Evolutionary conservation across 352 stramenopile species (phyloP), one percentile per base, ranked within the genome.

Genomic region (Peronosclerospora sorghi): DNA sequence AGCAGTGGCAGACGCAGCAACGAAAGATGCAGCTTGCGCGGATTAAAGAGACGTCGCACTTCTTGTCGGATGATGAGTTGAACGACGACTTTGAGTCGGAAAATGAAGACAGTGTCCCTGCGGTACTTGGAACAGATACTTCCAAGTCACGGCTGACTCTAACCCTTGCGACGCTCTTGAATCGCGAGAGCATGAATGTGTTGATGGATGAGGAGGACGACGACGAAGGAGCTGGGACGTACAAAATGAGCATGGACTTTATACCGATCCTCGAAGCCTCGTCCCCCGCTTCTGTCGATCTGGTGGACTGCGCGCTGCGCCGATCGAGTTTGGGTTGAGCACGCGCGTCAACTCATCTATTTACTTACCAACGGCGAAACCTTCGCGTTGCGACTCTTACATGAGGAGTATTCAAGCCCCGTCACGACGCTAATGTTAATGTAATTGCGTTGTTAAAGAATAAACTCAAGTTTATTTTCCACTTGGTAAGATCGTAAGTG

Each of bases 121-220:
- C 15, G 5, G 30, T n/a, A 35, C 39, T 53, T 1, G 64, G 67
- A 24, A 48, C 46, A 14, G 59, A 69, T 29, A 57, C 56, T 2
- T 44, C 66, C 26, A 64, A 66, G 13, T 73, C 79, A 30, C 50
- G 59, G 15, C 65, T 75, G 35, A 68, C 57, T 23, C 52, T 64
- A 38, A 58, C 59, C 13, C 53, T 82, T 40, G 68, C 65, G 21
- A 66, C 54, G 4, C 46, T 82, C 30, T 37, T 82, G 9, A 44
- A 50, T 27, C 69, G 69, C 19, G 53, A 74, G 35, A 79, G 66
- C 45, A 64, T 57, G 39, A 82, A 82, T 48, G 51, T 79, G 4
- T 40, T 82, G 9, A 67, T 82, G 6, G 69, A 82, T 24, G 69
- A 79, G 32, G 69, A 78, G 35, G 68, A 80, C 20, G 47, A 78